Evolutionary conservation across 805 yeast genomes (phyloP), one percentile per base, ranked within the genome.

Genomic region (Yamadazyma takamatsuzukensis): DNA sequence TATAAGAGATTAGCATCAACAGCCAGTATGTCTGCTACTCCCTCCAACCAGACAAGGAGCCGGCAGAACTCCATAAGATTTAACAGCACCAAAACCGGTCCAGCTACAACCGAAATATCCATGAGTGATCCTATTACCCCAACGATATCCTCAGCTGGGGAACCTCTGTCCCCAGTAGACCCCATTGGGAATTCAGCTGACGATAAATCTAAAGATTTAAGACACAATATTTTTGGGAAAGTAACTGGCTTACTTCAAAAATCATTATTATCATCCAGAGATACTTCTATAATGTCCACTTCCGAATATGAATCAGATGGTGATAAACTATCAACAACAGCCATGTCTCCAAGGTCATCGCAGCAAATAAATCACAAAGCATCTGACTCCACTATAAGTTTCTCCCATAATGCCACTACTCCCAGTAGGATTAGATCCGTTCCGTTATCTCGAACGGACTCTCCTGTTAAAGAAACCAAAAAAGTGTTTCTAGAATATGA

Each of bases 401-500:
- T 34, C 16, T n/a, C 18, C 10, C 12, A 18, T 6, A 26, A 28
- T 5, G 10, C 23, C 31, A 11, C n/a, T n/a, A n/a, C n/a, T n/a
- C n/a, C n/a, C n/a, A n/a, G n/a, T n/a, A 30, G 16, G 12, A 21
- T 17, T 25, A 18, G 15, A 9, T 36, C 32, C 21, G 17, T 30
- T 29, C 44, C 37, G n/a, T 18, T 37, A 33, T 37, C 40, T 15
- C 29, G 40, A 29, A 30, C 43, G 17, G 21, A 37, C 29, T 36
- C 47, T n/a, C 47, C 52, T 2, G 96, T 89, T 5, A 87, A 83
- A 51, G 97, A 90, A 54, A 89, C 96, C 1, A 79, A 74, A 37
- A 74, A 74, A 37, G 85, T 93, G 11, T 75, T 72, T 21, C 72
- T 90, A 23, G 95, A 89, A 46, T 88, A 86, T 59, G 96, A 93